Percentiles rank a stretch among this genome's conserved stretches.
These are phyloP conservation scores for Lepidium sativum DNA, from an alignment of 345 rosid genomes.

Conservation along the genomic window DNA sequence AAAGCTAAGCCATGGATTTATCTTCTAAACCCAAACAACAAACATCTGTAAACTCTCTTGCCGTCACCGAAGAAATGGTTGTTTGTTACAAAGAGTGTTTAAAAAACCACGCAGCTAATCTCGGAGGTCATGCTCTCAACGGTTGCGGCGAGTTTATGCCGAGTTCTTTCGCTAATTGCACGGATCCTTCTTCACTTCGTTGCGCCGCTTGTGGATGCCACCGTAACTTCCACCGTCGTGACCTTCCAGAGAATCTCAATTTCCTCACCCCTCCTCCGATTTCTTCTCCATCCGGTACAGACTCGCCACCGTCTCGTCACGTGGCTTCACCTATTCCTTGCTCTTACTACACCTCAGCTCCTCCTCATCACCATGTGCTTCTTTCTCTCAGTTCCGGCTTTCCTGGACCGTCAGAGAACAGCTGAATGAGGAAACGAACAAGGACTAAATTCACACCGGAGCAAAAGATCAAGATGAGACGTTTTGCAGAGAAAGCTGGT, in stretches of 20 bases:
- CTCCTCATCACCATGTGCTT: slow-evolving; percentile 35
- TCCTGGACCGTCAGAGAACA: slow-evolving; percentile 28
- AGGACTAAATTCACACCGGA: slow-evolving; percentile 63
- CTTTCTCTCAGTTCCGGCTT: slow-evolving; percentile 42
- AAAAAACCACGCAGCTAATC: slow-evolving; percentile 65
- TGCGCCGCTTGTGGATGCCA: slow-evolving; percentile 95
- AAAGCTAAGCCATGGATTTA: slow-evolving; percentile 17
- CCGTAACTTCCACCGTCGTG: slow-evolving; percentile 90
- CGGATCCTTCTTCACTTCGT: slow-evolving; percentile 45
- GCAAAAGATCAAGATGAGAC: slow-evolving; percentile 62
- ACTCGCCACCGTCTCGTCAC: slow-evolving; percentile 26
- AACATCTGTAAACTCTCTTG: neutral
- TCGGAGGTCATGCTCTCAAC: slow-evolving; percentile 73
- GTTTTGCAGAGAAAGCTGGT: slow-evolving; percentile 59
- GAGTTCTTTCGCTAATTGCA: slow-evolving; percentile 14
- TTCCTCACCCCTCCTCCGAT: slow-evolving; percentile 12
- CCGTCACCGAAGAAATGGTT: slow-evolving; percentile 28
- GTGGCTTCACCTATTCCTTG: slow-evolving; percentile 56
- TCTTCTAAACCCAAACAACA: slow-evolving; percentile 15
- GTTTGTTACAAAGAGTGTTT: slow-evolving; percentile 73
- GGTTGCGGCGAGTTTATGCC: slow-evolving; percentile 93
- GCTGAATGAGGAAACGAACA: slow-evolving; percentile 35
- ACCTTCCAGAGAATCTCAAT: slow-evolving; percentile 16
- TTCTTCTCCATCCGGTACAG: slow-evolving; percentile 24
- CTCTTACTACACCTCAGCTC: slow-evolving; percentile 57